Percentiles rank a stretch among this genome's conserved stretches.
Evolutionary conservation across 2,329 filamentous ascomycete genomes (phyloP).

Genomic region (Thyridium curvatum): DNA sequence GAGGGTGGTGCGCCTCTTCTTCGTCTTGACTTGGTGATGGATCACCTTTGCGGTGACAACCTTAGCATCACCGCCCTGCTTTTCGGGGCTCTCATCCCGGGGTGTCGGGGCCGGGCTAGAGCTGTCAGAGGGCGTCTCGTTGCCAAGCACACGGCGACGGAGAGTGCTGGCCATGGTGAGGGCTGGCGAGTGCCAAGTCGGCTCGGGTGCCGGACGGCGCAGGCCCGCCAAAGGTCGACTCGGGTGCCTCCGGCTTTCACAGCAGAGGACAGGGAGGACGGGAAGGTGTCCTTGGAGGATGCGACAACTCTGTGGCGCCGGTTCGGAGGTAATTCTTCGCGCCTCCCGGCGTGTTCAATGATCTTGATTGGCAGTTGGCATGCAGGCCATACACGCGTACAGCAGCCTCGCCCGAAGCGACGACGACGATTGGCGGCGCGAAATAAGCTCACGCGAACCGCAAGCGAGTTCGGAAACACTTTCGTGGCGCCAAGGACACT

Average conservation of each 20-base stretch:
- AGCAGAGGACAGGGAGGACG: too few relatives aligned
- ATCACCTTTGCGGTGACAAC: slow-evolving; percentile 20
- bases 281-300: too few relatives aligned
- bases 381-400: too few relatives aligned
- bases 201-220: not conserved
- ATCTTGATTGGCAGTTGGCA: too few relatives aligned
- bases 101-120: slow-evolving; percentile 10
- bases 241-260: not conserved
- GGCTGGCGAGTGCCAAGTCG: not conserved
- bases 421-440: too few relatives aligned
- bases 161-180: slow-evolving; percentile 17
- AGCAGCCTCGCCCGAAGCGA: too few relatives aligned
- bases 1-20: slow-evolving; percentile 71
- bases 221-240: not conserved
- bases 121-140: slow-evolving; percentile 19
- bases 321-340: too few relatives aligned
- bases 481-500: too few relatives aligned
- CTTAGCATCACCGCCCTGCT: slow-evolving; percentile 26
- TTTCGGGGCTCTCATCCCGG: slow-evolving; percentile 26
- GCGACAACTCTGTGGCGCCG: too few relatives aligned
- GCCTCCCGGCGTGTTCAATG: too few relatives aligned
- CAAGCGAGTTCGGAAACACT: too few relatives aligned
- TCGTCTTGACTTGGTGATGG: slow-evolving; percentile 39
- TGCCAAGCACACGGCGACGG: slow-evolving; percentile 14
- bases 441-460: too few relatives aligned